Base-by-base conservation (phyloP, 768 basidiomycete species). In the Mycena metata region DNA sequence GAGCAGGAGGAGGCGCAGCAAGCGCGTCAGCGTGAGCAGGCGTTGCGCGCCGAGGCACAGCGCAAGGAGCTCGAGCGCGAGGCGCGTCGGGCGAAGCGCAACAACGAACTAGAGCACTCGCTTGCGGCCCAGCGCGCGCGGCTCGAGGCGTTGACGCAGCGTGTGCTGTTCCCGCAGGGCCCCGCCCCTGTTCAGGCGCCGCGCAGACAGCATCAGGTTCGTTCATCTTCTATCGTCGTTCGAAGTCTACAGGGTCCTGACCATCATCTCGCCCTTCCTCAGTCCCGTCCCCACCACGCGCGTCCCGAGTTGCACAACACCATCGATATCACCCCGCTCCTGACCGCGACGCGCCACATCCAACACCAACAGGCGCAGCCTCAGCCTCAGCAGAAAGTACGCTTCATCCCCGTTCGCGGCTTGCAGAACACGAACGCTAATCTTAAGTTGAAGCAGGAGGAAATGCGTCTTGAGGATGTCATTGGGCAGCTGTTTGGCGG, bases 1-100 rank as follows among this genome's bases (percentile, higher is more conserved):
- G 72, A 69, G 51, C 71, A 74, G 46, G 56, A 74, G 46, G 49
- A 71, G 52, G 63, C 39, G 3, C 60, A 74, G 46, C 55, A 69
- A 42, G 63, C 45, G 1, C 60, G 42, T 5, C 33, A 67, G 64
- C 60, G 56, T 71, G 67, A 46, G 74, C 5, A 39, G 39, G 39
- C 54, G 52, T 35, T 26, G 45, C 52, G 41, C 17, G 12, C 26
- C 17, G 42, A 66, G 57, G 33, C 43, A 26, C 68, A 46, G 11
- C 63, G 46, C 45, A 24, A 41, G 33, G 49, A 58, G 64, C 55
- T 51, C 17, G 26, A 69, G 64, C 30, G 59, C 56, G 51, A 69
- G 54, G 55, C 55, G 8, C 70, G 51, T 60, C 49, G 57, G 43
- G 69, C 60, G 12, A 58, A 64, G 49, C 33, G 26, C 30, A 60